Percentiles rank a stretch among this genome's conserved stretches.
These are phyloP conservation scores for Cubamyces lactineus DNA, from an alignment of 768 basidiomycete species.

Conservation along the genomic window DNA sequence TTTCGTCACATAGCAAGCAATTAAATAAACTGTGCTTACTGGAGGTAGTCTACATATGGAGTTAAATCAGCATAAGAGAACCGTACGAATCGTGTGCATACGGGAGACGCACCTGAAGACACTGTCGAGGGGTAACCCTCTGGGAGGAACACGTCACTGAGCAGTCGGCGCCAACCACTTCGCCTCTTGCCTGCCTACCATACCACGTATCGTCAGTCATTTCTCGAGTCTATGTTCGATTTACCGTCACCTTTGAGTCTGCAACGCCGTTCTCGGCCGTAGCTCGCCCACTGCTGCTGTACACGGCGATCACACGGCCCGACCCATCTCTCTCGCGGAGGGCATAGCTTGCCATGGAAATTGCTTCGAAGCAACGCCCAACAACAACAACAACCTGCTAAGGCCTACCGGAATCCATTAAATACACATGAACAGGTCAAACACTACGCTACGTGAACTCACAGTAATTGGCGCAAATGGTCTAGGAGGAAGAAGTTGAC, in stretches of 20 bases:
- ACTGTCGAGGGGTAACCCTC: conserved; percentile 65
- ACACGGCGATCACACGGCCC: conserved; percentile 19
- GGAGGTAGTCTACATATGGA: conserved; percentile 19
- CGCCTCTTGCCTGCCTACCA: neutral
- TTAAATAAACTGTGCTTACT: conserved; percentile 3
- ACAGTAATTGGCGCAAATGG: no score
- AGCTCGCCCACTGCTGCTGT: neutral
- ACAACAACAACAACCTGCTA: no score
- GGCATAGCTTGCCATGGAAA: neutral
- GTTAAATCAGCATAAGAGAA: neutral
- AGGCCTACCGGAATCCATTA: no score
- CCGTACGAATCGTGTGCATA: neutral
- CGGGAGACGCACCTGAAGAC: conserved; percentile 49
- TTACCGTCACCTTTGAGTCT: no score
- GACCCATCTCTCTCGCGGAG: conserved; percentile 25
- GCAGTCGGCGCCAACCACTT: conserved; percentile 29
- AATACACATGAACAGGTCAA: no score
- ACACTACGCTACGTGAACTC: neutral
- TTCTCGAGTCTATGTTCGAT: no score
- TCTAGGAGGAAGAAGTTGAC: no score
- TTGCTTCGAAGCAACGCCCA: no score
- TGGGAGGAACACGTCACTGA: conserved; percentile 58
- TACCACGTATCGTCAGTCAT: no score
- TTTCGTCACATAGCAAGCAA: neutral
- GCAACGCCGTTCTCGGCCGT: no score